A percentile compares a stretch with the other conserved stretches of the same genome.
Conservation (phyloP, 2,329 filamentous ascomycete genomes). For the Fusarium lyarnte region DNA sequence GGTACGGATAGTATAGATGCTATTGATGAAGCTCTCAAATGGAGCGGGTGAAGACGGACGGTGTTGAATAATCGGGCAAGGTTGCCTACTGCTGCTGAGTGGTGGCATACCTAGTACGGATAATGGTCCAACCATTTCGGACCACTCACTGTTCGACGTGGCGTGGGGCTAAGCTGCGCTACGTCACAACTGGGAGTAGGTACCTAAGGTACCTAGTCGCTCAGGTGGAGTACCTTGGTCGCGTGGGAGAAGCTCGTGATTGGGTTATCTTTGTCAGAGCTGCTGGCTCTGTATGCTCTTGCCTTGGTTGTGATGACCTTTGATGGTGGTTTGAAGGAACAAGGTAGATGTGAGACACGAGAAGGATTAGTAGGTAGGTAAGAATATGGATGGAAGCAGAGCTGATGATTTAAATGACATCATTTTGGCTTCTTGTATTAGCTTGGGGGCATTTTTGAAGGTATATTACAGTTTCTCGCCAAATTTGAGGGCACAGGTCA, state of each 20-base stretch:
- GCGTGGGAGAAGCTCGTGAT: neutral
- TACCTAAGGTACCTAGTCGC: too few species aligned
- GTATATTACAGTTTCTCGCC: neutral
- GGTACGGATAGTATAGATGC: neutral
- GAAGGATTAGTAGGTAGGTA: neutral
- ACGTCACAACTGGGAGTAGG: slow-evolving; percentile 4
- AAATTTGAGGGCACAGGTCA: neutral
- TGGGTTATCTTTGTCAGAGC: neutral
- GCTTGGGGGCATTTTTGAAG: neutral
- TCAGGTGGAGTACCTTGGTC: neutral
- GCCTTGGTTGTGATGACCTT: neutral
- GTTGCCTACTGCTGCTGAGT: neutral
- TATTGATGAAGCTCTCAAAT: neutral
- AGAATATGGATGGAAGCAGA: neutral
- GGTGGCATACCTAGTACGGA: neutral
- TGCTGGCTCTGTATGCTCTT: neutral
- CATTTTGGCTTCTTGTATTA: too few species aligned
- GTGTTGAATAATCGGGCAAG: slow-evolving; percentile 9
- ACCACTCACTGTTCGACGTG: neutral
- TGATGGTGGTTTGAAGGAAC: neutral
- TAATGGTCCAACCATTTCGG: too few species aligned
- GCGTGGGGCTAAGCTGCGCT: neutral
- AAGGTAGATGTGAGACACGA: neutral
- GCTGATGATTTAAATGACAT: too few species aligned
- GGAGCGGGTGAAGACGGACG: slow-evolving; percentile 7